These are phyloP conservation scores for Helianthus tuberosus DNA, from an alignment of 129 eudicot species.

Conservation along the genomic window DNA sequence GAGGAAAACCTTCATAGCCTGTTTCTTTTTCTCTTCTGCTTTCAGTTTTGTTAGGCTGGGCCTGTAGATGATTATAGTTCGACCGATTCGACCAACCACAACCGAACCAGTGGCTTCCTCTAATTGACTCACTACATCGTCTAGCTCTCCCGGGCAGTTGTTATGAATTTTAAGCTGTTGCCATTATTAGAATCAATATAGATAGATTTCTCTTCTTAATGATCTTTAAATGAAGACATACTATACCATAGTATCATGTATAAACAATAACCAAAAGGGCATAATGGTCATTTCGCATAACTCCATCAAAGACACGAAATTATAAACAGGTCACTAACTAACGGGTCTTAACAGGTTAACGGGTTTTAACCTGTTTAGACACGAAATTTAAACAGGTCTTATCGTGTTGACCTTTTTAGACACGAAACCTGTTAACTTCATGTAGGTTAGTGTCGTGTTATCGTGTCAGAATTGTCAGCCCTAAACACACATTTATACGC, in stretches of 20 bases:
- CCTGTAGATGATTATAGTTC: slow-evolving; percentile 75
- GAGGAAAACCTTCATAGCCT: slow-evolving; percentile 40
- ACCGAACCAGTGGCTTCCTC: slow-evolving; percentile 76
- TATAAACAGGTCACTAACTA: too few relatives aligned
- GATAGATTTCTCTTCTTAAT: background rate
- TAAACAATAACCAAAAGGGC: background rate
- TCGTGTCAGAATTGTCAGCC: too few relatives aligned
- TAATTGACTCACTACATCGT: slow-evolving; percentile 66
- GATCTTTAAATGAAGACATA: background rate
- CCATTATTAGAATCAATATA: background rate
- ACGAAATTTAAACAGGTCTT: too few relatives aligned
- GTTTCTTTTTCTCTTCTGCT: slow-evolving; percentile 77
- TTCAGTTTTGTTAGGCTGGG: slow-evolving; percentile 70
- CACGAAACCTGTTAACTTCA: too few relatives aligned
- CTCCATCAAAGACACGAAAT: too few relatives aligned
- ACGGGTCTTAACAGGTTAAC: too few relatives aligned
- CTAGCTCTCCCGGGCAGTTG: slow-evolving; percentile 74
- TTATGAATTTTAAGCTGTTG: slow-evolving; percentile 71
- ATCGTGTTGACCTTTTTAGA: too few relatives aligned
- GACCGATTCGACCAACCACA: slow-evolving; percentile 72
- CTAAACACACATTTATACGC: too few relatives aligned
- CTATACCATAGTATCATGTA: background rate
- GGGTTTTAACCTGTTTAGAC: too few relatives aligned
- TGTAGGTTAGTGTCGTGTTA: too few relatives aligned
- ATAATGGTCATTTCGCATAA: background rate